Conservation (phyloP, 23 red algal species). For the Pyropia yezoensis region DNA sequence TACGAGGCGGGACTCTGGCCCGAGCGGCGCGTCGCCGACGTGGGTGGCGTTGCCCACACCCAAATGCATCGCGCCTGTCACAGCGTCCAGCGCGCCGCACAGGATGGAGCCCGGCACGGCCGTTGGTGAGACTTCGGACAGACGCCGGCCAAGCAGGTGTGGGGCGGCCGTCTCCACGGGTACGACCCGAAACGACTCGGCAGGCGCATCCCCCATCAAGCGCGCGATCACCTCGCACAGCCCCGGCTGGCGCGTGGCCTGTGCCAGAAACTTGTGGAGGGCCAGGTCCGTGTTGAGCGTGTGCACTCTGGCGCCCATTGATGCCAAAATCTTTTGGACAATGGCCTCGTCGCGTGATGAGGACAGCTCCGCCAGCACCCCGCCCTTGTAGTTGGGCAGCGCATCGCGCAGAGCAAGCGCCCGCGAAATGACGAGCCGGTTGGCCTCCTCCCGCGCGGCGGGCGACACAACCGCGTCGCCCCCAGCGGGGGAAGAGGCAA, state of each 20-base stretch:
- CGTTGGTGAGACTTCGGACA: constrained; percentile 16
- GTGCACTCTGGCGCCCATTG: constrained; percentile 32
- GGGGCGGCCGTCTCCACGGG: constrained; percentile 25
- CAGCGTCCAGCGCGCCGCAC: constrained; percentile 12
- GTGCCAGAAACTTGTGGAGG: constrained; percentile 50
- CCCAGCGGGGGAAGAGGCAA: background rate
- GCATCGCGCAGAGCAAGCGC: constrained; percentile 47
- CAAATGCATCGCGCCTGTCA: constrained; percentile 4
- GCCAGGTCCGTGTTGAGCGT: constrained; percentile 27
- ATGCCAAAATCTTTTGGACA: constrained; percentile 20
- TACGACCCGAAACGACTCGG: constrained; percentile 22
- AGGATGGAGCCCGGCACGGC: constrained; percentile 46
- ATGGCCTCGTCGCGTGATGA: constrained; percentile 35
- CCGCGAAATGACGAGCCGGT: constrained; percentile 28
- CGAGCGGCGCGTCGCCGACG: background rate
- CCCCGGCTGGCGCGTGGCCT: constrained; percentile 51
- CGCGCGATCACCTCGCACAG: constrained; percentile 33
- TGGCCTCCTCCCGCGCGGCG: constrained; percentile 5
- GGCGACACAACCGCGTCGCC: constrained; percentile 2
- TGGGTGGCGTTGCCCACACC: background rate
- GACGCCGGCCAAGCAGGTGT: constrained; percentile 21
- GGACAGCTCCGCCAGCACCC: constrained; percentile 48
- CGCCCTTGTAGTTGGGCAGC: constrained; percentile 35
- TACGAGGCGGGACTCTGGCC: constrained; percentile 21
- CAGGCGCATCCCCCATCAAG: constrained; percentile 36